A percentile compares a stretch with the other conserved stretches of the same genome.
These are phyloP conservation scores for Tylopilus plumbeoviolaceoides DNA, from an alignment of 768 basidiomycete genomes.

Conservation along the genomic window DNA sequence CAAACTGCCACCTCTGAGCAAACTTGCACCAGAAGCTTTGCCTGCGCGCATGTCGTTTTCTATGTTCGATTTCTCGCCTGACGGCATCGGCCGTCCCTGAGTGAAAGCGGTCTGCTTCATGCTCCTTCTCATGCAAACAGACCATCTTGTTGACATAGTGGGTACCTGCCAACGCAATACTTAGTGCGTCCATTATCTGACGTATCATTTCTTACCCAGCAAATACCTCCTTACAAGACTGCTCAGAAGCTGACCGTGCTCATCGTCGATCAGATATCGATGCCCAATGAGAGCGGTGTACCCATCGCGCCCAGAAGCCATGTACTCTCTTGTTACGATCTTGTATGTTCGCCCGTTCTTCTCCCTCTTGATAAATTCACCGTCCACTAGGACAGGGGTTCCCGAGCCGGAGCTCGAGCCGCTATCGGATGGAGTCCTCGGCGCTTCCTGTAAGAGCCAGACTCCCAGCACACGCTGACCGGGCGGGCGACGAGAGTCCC, in stretches of 20 bases:
- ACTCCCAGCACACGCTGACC: conserved; percentile 72
- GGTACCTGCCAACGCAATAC: conserved; percentile 45
- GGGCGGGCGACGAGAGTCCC: conserved; percentile 76
- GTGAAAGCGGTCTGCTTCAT: conserved; percentile 34
- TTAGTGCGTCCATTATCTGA: not conserved
- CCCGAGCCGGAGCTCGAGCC: conserved; percentile 18
- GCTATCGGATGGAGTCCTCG: conserved; percentile 17
- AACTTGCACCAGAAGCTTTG: conserved; percentile 25
- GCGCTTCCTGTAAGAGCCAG: conserved; percentile 47
- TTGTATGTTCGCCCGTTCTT: conserved; percentile 60
- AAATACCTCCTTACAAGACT: conserved; percentile 79
- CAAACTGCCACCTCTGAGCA: conserved; percentile 47
- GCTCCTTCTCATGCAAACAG: conserved; percentile 31
- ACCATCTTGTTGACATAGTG: conserved; percentile 68
- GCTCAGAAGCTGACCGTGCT: conserved; percentile 76
- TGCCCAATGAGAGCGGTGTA: conserved; percentile 64
- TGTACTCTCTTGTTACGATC: conserved; percentile 82
- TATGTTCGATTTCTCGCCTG: conserved; percentile 43
- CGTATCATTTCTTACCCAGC: conserved; percentile 48
- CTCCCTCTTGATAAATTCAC: conserved; percentile 51
- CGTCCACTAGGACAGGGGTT: conserved; percentile 37
- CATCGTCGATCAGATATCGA: conserved; percentile 74
- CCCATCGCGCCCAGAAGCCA: conserved; percentile 84
- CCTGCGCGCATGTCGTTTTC: conserved; percentile 27
- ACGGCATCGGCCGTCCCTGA: conserved; percentile 43